Conservation (phyloP, 2,329 filamentous ascomycete species). For the Colletotrichum liriopes region DNA sequence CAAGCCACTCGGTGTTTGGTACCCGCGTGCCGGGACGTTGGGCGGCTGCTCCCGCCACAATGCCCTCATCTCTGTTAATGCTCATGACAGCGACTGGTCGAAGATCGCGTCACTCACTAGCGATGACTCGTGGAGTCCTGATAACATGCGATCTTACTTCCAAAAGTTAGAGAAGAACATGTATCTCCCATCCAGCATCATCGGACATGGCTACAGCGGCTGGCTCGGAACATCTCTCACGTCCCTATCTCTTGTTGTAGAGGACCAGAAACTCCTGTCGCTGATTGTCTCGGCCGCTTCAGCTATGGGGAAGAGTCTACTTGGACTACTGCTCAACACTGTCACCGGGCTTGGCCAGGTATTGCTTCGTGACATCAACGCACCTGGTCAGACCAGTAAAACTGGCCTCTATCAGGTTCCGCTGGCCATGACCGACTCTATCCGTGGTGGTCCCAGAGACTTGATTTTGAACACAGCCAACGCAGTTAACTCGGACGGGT, state of each 20-base stretch:
- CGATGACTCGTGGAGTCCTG: constrained; percentile 70
- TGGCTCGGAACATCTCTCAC: constrained; percentile 57
- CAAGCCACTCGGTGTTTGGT: constrained; percentile 49
- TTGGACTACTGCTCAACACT: constrained; percentile 42
- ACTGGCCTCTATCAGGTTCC: constrained; percentile 28
- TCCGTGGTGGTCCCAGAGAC: constrained; percentile 27
- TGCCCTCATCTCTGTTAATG: constrained; percentile 71
- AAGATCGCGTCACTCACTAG: constrained; percentile 71
- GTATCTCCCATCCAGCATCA: constrained; percentile 59
- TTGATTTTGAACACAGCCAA: constrained; percentile 32
- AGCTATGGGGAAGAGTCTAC: constrained; percentile 47
- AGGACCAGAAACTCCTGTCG: constrained; percentile 41
- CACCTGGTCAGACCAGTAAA: constrained; percentile 14
- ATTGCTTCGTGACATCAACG: constrained; percentile 49
- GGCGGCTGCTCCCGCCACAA: constrained; percentile 72
- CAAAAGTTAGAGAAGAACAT: constrained; percentile 69
- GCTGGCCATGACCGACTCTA: constrained; percentile 22
- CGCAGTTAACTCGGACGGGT: constrained; percentile 29
- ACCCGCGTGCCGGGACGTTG: constrained; percentile 62
- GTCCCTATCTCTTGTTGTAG: constrained; percentile 27
- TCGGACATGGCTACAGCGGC: constrained; percentile 67
- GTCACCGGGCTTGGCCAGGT: constrained; percentile 48
- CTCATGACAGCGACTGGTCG: constrained; percentile 72
- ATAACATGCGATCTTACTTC: constrained; percentile 74
- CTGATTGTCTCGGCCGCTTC: constrained; percentile 48